phyloP scores from a whole-genome alignment of 345 rosid genomes.

The Sapria himalayana region DNA sequence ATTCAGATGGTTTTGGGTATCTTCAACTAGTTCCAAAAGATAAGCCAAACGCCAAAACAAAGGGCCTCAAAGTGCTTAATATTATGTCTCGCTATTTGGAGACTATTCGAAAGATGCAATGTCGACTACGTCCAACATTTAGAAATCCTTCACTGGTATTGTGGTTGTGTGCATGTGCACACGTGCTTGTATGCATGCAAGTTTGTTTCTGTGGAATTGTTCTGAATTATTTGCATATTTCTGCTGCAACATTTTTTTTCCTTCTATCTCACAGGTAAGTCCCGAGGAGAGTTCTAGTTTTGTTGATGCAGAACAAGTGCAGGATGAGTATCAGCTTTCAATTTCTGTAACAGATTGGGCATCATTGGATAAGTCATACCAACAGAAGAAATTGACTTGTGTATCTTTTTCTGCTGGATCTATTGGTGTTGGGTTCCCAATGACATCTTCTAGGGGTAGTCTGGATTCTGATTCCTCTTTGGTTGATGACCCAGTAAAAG shows the following conservation, averaged over 20 bases:
- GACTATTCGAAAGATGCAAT: constrained; percentile 56
- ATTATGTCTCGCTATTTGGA: constrained; percentile 79
- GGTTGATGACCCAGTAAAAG: constrained; percentile 27
- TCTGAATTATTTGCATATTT: constrained; percentile 7
- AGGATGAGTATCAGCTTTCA: constrained; percentile 41
- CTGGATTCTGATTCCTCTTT: constrained; percentile 17
- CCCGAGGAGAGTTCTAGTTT: constrained; percentile 21
- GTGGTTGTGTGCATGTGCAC: constrained; percentile 14
- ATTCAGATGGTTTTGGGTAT: constrained; percentile 17
- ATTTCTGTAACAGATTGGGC: constrained; percentile 20
- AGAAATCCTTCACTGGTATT: constrained; percentile 47
- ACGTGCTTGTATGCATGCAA: too few relatives aligned
- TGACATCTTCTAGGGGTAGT: too few relatives aligned
- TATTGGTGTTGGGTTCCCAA: too few relatives aligned
- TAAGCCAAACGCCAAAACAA: constrained; percentile 17
- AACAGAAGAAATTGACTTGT: constrained; percentile 16
- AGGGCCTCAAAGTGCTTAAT: constrained; percentile 29
- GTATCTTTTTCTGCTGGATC: too few relatives aligned
- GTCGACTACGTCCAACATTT: constrained; percentile 37
- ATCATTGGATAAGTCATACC: constrained; percentile 16
- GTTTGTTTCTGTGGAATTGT: neutral
- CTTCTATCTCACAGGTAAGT: constrained; percentile 29
- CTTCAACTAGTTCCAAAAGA: constrained; percentile 30
- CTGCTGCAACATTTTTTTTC: constrained; percentile 5
- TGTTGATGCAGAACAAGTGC: constrained; percentile 16